A percentile compares a stretch with the other conserved stretches of the same genome.
phyloP scores from a whole-genome alignment of 176 grass and related monocot species.

The Tuctoria greenei region DNA sequence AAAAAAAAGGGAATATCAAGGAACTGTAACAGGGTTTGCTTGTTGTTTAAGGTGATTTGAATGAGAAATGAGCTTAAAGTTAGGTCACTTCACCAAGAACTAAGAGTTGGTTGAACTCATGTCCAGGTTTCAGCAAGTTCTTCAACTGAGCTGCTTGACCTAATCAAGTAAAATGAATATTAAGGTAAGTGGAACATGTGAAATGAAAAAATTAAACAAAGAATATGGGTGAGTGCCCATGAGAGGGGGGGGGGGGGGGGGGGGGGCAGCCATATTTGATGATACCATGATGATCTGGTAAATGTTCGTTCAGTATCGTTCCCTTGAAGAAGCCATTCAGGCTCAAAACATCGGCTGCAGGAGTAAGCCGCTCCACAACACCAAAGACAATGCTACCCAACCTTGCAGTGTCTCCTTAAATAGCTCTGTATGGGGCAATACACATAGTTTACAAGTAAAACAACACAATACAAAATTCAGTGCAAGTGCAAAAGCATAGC shows the following conservation, averaged over 20 bases:
- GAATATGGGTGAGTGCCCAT: background rate
- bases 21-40: background rate
- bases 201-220: slow-evolving; percentile 4
- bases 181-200: background rate
- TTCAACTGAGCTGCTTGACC: slow-evolving; percentile 76
- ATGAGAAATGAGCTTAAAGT: slow-evolving; percentile 6
- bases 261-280: background rate
- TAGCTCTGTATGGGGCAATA: too few relatives aligned
- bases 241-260: too few relatives aligned
- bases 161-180: slow-evolving; percentile 39
- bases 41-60: slow-evolving; percentile 1
- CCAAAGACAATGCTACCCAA: too few relatives aligned
- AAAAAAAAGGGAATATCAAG: background rate
- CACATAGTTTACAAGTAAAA: too few relatives aligned
- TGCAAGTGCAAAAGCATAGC: too few relatives aligned
- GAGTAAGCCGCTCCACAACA: too few relatives aligned
- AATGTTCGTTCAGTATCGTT: slow-evolving; percentile 65
- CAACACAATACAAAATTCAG: too few relatives aligned
- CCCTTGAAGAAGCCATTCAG: slow-evolving; percentile 70
- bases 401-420: too few relatives aligned
- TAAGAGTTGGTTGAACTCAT: slow-evolving; percentile 79
- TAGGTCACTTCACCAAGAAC: slow-evolving; percentile 68
- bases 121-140: slow-evolving; percentile 81
- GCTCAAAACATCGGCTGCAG: too few relatives aligned
- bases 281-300: slow-evolving; percentile 62